Evolutionary conservation across 805 yeast species (phyloP), one percentile per base, ranked within the genome.

Genomic region (Barnettozyma sucrosica): DNA sequence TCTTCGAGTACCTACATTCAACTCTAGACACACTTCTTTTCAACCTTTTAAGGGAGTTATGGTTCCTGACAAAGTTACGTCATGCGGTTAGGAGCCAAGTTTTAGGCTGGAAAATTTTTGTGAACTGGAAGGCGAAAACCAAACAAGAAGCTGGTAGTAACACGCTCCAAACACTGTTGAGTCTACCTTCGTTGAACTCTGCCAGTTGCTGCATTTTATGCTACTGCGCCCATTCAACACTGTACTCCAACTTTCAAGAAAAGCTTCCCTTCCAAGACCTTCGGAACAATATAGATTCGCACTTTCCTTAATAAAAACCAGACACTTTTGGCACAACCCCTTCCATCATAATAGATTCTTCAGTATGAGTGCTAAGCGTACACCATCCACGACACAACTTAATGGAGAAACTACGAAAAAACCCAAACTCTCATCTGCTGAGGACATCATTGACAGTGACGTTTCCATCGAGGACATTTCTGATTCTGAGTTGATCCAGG

Each of bases 391-490:
- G 11, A 14, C 33, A 21, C 16, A 37, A 11, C 41, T 37, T 7
- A 23, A 23, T 14, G 41, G 41, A 11, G 26, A 20, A 6, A 7
- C 41, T 11, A 7, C 42, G 21, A 39, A 39, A 25, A 39, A 25
- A 28, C 32, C 19, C 6, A 39, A 39, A 26, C 13, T 39, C 7
- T 14, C 40, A 18, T 9, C 24, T 21, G 40, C 18, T 13, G 21
- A 5, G 14, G 25, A 20, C 6, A 20, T 36, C 16, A 21, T 9
- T 11, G 50, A 47, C 36, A 41, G 24, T 5, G 50, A 47, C 18
- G 30, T 47, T 23, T 47, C 46, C 16, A 39, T 47, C 16, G 44
- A 47, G 19, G 46, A 43, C 14, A 41, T 25, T 14, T 36, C 41
- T 16, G 44, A 23, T 7, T 9, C 28, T 6, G 40, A 42, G 6